Evolutionary conservation across 495 filamentous ascomycete genomes (phyloP).

Genomic region (Penicillium crystallinum): DNA sequence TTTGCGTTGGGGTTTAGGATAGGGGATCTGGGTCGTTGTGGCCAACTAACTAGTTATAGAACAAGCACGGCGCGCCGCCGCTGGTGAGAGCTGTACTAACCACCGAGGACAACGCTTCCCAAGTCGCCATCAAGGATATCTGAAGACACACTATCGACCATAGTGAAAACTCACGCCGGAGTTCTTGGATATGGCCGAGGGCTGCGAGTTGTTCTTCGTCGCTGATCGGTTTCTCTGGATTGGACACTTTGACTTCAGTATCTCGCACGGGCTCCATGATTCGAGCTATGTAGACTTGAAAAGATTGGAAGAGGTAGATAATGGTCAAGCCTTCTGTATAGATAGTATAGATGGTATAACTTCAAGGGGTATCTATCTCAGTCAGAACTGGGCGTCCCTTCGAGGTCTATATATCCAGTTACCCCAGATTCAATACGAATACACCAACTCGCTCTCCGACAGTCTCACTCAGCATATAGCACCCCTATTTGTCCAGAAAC

Average conservation of each 20-base stretch:
- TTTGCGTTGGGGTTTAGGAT: neutral
- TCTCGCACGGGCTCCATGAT: constrained; percentile 5
- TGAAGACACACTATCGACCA: constrained; percentile 26
- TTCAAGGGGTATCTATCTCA: neutral
- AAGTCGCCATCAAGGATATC: constrained; percentile 32
- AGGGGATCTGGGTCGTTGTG: too few species aligned
- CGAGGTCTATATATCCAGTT: neutral
- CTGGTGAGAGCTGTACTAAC: constrained; percentile 19
- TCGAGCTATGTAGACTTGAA: too few species aligned
- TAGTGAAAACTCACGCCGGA: constrained; percentile 22
- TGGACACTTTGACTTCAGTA: constrained; percentile 4
- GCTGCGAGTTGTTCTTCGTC: constrained; percentile 24
- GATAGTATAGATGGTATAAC: neutral
- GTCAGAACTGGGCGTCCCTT: neutral
- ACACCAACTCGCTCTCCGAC: too few species aligned
- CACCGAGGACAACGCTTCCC: constrained; percentile 28
- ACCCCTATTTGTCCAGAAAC: too few species aligned
- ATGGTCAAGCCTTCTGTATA: too few species aligned
- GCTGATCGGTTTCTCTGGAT: constrained; percentile 15
- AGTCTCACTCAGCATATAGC: too few species aligned
- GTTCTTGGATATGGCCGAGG: constrained; percentile 25
- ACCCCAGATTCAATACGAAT: neutral
- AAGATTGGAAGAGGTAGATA: too few species aligned
- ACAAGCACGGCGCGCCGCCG: constrained; percentile 29
- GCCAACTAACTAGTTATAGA: constrained; percentile 28